Percentiles rank a stretch among this genome's conserved stretches.
Conservation (phyloP, 352 stramenopile genomes). For the Phytophthora megakarya region DNA sequence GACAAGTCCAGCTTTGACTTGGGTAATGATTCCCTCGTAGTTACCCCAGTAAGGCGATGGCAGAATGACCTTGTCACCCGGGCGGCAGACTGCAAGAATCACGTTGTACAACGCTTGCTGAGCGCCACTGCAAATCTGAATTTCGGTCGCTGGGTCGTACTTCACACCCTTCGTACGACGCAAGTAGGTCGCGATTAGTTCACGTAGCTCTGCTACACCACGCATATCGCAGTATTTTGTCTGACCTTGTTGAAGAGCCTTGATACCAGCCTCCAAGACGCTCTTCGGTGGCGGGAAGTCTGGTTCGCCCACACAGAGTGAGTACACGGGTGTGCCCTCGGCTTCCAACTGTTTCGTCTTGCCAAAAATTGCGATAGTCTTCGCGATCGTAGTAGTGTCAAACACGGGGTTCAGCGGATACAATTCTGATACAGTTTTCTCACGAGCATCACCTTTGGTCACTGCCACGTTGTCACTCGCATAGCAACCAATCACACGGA, state of each 20-base stretch:
- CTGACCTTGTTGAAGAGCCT: slow-evolving; percentile 74
- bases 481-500: slow-evolving; percentile 87
- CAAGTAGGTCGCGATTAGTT: slow-evolving; percentile 90
- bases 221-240: slow-evolving; percentile 96
- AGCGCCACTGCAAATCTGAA: slow-evolving; percentile 95
- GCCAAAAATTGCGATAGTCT: slow-evolving; percentile 93
- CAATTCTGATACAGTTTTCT: slow-evolving; percentile 50
- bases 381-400: slow-evolving; percentile 80
- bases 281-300: slow-evolving; percentile 92
- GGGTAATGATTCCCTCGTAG: slow-evolving; percentile 94
- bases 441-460: background rate
- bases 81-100: slow-evolving; percentile 86
- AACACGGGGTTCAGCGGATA: slow-evolving; percentile 83
- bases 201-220: slow-evolving; percentile 84
- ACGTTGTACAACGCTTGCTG: slow-evolving; percentile 95
- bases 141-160: slow-evolving; percentile 88
- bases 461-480: slow-evolving; percentile 39
- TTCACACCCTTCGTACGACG: slow-evolving; percentile 82
- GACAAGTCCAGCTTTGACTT: slow-evolving; percentile 88
- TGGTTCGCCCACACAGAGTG: slow-evolving; percentile 95
- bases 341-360: slow-evolving; percentile 96
- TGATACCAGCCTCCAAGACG: slow-evolving; percentile 89
- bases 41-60: slow-evolving; percentile 96
- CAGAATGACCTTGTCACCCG: slow-evolving; percentile 94
- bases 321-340: slow-evolving; percentile 89